Percentiles rank a stretch among this genome's conserved stretches.
These are phyloP conservation scores for Mimosa pudica DNA, from an alignment of 306 rosid species.

Conservation along the genomic window DNA sequence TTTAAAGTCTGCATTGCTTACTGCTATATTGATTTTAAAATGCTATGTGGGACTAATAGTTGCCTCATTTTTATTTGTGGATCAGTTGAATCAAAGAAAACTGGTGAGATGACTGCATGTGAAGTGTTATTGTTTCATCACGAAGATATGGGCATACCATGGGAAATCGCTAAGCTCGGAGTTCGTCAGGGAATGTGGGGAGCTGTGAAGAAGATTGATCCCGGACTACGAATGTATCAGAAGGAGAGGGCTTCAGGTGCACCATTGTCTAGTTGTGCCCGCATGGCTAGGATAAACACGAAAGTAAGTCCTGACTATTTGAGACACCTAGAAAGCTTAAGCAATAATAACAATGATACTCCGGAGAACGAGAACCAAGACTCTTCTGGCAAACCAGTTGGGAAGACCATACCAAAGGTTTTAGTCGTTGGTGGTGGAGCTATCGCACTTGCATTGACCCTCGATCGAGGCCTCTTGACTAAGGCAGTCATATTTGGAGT, in stretches of 20 bases:
- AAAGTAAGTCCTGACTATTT: constrained; percentile 63
- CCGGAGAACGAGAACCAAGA: constrained; percentile 49
- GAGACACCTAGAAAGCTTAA: constrained; percentile 55
- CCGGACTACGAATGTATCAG: constrained; percentile 69
- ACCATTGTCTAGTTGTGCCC: constrained; percentile 63
- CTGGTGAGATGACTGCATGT: constrained; percentile 72
- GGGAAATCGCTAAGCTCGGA: constrained; percentile 97
- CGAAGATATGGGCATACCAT: constrained; percentile 99
- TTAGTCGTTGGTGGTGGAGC: constrained; percentile 89
- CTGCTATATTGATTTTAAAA: constrained; percentile 26
- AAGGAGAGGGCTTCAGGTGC: constrained; percentile 63
- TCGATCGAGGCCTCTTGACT: constrained; percentile 84
- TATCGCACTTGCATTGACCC: constrained; percentile 77
- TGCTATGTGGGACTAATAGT: constrained; percentile 25
- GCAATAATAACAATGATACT: constrained; percentile 20
- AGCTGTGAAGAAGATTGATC: constrained; percentile 88
- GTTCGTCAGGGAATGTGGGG: constrained; percentile 99
- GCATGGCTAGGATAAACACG: constrained; percentile 71
- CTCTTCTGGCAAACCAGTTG: constrained; percentile 53
- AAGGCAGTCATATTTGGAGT: constrained; percentile 91
- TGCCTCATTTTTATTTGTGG: constrained; percentile 30
- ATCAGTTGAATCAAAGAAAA: constrained; percentile 81
- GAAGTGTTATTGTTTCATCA: constrained; percentile 85
- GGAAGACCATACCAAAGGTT: constrained; percentile 69
- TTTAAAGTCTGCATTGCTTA: constrained; percentile 1